phyloP scores from a whole-genome alignment of 371 early-diverging fungal genomes.

The Rhizomucor pusillus region DNA sequence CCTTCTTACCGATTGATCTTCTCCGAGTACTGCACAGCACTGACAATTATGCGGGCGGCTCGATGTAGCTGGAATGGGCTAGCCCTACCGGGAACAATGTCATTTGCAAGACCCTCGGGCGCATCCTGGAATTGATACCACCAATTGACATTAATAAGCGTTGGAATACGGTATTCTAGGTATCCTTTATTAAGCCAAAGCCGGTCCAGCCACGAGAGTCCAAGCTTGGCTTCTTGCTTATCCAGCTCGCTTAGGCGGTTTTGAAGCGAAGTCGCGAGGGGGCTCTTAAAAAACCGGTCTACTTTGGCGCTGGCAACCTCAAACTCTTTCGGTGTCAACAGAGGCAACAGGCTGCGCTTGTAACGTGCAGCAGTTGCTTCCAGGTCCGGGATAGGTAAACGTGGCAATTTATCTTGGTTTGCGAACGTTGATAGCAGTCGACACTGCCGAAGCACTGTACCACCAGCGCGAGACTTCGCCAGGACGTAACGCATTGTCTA shows the following conservation, averaged over 20 bases:
- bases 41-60: constrained; percentile 72
- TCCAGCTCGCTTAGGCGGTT: constrained; percentile 64
- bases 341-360: constrained; percentile 63
- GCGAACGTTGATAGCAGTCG: constrained; percentile 52
- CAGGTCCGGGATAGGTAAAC: constrained; percentile 81
- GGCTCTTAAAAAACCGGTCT: constrained; percentile 57
- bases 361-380: constrained; percentile 73
- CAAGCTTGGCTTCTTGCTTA: constrained; percentile 40
- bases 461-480: too few species aligned
- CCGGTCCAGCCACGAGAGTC: constrained; percentile 81
- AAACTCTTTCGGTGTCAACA: constrained; percentile 55
- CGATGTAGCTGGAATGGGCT: constrained; percentile 74
- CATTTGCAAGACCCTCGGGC: constrained; percentile 41
- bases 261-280: constrained; percentile 73
- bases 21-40: constrained; percentile 73
- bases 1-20: constrained; percentile 59
- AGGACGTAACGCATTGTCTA: too few species aligned
- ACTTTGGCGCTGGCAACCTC: constrained; percentile 53
- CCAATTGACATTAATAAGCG: constrained; percentile 89
- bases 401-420: constrained; percentile 72
- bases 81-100: constrained; percentile 50
- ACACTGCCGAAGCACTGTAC: too few species aligned
- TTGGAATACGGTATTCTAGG: constrained; percentile 82
- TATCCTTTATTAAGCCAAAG: constrained; percentile 90
- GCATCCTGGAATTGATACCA: constrained; percentile 72